Base-by-base conservation (phyloP, 2,329 filamentous ascomycete genomes). In the Tothia fuscella region DNA sequence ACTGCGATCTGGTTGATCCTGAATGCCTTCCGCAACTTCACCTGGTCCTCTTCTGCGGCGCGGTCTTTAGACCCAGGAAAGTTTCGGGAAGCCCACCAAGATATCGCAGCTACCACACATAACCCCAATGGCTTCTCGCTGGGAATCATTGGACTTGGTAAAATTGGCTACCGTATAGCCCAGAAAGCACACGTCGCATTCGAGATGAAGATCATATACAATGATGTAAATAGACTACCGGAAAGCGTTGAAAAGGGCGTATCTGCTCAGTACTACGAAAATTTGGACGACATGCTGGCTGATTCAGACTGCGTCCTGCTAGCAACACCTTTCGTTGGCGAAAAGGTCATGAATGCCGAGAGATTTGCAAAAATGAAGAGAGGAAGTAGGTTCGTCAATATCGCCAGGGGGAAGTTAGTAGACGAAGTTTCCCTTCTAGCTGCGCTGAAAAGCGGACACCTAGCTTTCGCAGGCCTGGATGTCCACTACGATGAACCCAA, bases 1-100 rank as follows among this genome's bases (percentile, higher is more conserved):
- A 75, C 82, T 47, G 75, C 78, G 14, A 66, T 83, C 30, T 78
- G 76, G 52, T 70, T 81, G 50, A 73, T 86, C 49, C 71, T 87
- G 38, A 72, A 73, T 6, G 76, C 74, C 12, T 86, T 84, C 63
- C 76, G 81, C 39, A 68, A 74, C 34, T 69, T 86, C 10, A 67
- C 74, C 2, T 83, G 78, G 73, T 78, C 72, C 47, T 69, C 74
- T 38, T 53, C 65, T 2, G 73, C 76, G 2, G 77, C 78, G 0
- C 56, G 67, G 3, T 63, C 64, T 3, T 55, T 60, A 13, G 58
- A 66, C 41, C 52, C 64, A 0, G 48, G 54, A 0, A 49, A 61
- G 10, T 84, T 82, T 55, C 56, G 58, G 17, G 62, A 71, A 46
- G 78, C 78, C 45, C 80, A 84, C 54, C 63, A 63, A 10, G 65